Conservation (phyloP, 352 stramenopile species). For the Pythium diclinum region DNA sequence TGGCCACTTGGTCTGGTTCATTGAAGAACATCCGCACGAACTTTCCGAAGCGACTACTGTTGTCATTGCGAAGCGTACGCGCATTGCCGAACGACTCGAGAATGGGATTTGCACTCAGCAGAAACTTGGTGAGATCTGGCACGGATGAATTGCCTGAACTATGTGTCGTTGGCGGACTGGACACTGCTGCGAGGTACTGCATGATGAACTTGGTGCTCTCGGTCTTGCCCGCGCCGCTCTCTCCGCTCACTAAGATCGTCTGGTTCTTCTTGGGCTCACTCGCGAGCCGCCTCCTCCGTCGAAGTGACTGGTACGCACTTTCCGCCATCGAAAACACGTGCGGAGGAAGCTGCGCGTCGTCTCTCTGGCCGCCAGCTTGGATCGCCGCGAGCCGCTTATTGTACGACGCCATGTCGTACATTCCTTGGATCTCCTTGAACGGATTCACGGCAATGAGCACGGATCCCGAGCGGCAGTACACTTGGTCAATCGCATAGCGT, state of each 20-base stretch:
- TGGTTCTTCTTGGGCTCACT: slow-evolving; percentile 55
- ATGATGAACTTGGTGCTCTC: slow-evolving; percentile 91
- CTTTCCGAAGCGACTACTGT: slow-evolving; percentile 89
- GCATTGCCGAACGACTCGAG: slow-evolving; percentile 90
- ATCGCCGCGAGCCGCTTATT: slow-evolving; percentile 24
- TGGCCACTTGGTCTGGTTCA: slow-evolving; percentile 19
- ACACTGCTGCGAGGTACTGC: slow-evolving; percentile 77
- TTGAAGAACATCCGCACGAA: slow-evolving; percentile 89
- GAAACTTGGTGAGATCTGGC: slow-evolving; percentile 23
- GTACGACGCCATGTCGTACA: slow-evolving; percentile 60
- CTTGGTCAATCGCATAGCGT: slow-evolving; percentile 64
- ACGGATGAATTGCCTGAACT: not conserved
- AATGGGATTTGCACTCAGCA: slow-evolving; percentile 88
- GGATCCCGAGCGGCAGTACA: slow-evolving; percentile 72
- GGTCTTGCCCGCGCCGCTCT: slow-evolving; percentile 86
- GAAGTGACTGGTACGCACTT: slow-evolving; percentile 62
- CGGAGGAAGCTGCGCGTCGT: slow-evolving; percentile 40
- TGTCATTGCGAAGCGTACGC: slow-evolving; percentile 85
- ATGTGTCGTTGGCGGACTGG: slow-evolving; percentile 4
- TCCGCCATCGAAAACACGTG: slow-evolving; percentile 84
- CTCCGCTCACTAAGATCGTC: slow-evolving; percentile 85
- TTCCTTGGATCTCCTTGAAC: slow-evolving; percentile 63
- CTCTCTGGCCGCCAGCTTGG: slow-evolving; percentile 25
- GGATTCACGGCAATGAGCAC: slow-evolving; percentile 81
- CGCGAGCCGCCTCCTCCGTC: slow-evolving; percentile 29